phyloP scores from a whole-genome alignment of 768 basidiomycete species.

The Pulveroboletus sp. region DNA sequence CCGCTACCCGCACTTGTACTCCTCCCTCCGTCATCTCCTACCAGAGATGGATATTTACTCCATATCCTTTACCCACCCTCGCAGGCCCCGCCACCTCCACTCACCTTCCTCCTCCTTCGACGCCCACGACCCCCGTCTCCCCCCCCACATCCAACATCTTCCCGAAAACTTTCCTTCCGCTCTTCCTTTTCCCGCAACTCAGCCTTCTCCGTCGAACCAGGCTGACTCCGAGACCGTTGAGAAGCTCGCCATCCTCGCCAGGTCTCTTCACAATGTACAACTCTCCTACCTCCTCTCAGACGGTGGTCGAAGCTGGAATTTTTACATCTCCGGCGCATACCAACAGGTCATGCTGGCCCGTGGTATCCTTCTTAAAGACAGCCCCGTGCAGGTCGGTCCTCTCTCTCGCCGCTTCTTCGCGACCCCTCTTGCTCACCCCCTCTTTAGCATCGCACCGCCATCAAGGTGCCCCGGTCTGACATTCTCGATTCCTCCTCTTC shows the following conservation, averaged over 20 bases:
- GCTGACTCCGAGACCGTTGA: conserved; percentile 71
- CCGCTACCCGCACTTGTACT: conserved; percentile 1
- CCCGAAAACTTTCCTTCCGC: conserved; percentile 30
- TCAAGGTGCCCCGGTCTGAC: conserved; percentile 90
- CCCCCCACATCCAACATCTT: conserved; percentile 35
- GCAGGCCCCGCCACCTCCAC: conserved; percentile 62
- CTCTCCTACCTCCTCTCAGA: conserved; percentile 74
- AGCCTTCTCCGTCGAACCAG: conserved; percentile 31
- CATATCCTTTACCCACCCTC: conserved; percentile 88
- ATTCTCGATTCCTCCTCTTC: conserved; percentile 82
- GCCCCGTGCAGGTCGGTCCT: conserved; percentile 68
- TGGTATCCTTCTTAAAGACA: conserved; percentile 84
- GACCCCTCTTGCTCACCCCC: conserved; percentile 14
- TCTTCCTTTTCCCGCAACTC: conserved; percentile 36
- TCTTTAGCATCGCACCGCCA: conserved; percentile 70
- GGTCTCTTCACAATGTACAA: conserved; percentile 77
- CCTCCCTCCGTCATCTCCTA: not conserved
- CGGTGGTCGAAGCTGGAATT: conserved; percentile 72
- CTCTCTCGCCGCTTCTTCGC: not conserved
- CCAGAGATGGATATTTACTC: conserved; percentile 86
- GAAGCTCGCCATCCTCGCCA: conserved; percentile 75
- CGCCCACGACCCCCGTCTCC: conserved; percentile 47
- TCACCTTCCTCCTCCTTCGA: conserved; percentile 62
- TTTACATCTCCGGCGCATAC: conserved; percentile 86
- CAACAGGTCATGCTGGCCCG: conserved; percentile 90